A percentile compares a stretch with the other conserved stretches of the same genome.
phyloP scores from a whole-genome alignment of 2,329 filamentous ascomycete genomes.

The Ophiostoma perfectum region DNA sequence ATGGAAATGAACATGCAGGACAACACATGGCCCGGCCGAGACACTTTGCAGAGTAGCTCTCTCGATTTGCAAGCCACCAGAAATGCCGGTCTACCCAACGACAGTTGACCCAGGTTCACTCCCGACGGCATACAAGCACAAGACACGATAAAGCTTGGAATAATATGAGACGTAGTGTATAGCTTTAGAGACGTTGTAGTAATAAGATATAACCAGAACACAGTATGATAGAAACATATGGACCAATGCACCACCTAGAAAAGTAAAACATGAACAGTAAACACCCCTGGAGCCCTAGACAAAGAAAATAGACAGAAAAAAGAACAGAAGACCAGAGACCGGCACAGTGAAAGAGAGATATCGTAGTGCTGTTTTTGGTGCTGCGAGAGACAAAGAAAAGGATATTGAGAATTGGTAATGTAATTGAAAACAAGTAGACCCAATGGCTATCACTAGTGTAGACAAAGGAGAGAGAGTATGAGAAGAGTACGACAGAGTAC shows the following conservation, averaged over 20 bases:
- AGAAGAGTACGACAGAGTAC: background rate
- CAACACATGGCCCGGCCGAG: background rate
- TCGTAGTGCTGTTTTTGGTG: too few species aligned
- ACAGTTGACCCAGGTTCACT: too few species aligned
- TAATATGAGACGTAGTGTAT: background rate
- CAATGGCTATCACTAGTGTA: background rate
- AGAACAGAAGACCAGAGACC: background rate
- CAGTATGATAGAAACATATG: background rate
- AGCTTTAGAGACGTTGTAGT: background rate
- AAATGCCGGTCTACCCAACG: too few species aligned
- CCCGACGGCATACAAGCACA: too few species aligned
- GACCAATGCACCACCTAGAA: conserved; percentile 3
- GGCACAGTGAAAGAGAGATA: background rate
- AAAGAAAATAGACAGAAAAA: background rate
- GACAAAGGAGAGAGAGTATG: conserved; percentile 1
- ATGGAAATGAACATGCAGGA: background rate
- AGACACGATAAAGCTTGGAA: too few species aligned
- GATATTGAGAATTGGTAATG: background rate
- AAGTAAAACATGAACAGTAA: too few species aligned
- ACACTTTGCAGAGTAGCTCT: background rate
- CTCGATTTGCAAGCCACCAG: too few species aligned
- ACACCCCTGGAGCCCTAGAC: too few species aligned
- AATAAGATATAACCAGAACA: conserved; percentile 8
- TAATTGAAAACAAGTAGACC: background rate
- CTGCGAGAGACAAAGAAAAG: background rate